phyloP scores from a whole-genome alignment of 1,284 basidiomycete species.

The Leucoagaricus sp. region DNA sequence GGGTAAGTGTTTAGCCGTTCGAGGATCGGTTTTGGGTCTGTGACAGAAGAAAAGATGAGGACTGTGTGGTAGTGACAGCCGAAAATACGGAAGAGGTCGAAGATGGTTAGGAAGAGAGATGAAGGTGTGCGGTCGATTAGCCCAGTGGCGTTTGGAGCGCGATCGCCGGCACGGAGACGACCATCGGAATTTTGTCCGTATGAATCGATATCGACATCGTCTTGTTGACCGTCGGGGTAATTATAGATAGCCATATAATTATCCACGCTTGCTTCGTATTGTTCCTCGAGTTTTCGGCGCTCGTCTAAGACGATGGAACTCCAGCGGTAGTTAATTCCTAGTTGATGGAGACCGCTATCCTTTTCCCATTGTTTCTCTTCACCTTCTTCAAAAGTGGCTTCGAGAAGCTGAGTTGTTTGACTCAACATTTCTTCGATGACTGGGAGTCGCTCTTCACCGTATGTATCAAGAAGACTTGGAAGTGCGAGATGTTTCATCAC shows the following conservation, averaged over 20 bases:
- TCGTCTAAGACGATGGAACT: constrained; percentile 47
- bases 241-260: constrained; percentile 27
- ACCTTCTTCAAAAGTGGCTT: constrained; percentile 24
- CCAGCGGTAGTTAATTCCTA: constrained; percentile 50
- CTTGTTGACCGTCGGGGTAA: constrained; percentile 23
- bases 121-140: constrained; percentile 25
- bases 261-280: constrained; percentile 26
- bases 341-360: constrained; percentile 32
- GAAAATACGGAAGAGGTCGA: constrained; percentile 35
- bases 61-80: constrained; percentile 33
- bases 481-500: constrained; percentile 38
- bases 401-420: constrained; percentile 34
- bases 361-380: constrained; percentile 25
- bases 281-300: constrained; percentile 25
- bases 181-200: constrained; percentile 30
- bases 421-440: constrained; percentile 40
- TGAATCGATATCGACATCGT: constrained; percentile 26
- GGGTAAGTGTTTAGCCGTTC: constrained; percentile 22
- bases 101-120: constrained; percentile 18
- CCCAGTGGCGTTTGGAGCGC: constrained; percentile 45
- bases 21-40: constrained; percentile 20
- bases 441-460: constrained; percentile 44
- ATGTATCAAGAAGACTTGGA: constrained; percentile 39
- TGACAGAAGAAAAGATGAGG: constrained; percentile 32
- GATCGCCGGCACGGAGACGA: constrained; percentile 43